Evolutionary conservation across 1,139 yeast genomes (phyloP).

Genomic region (Saccharomycopsis phalli): DNA sequence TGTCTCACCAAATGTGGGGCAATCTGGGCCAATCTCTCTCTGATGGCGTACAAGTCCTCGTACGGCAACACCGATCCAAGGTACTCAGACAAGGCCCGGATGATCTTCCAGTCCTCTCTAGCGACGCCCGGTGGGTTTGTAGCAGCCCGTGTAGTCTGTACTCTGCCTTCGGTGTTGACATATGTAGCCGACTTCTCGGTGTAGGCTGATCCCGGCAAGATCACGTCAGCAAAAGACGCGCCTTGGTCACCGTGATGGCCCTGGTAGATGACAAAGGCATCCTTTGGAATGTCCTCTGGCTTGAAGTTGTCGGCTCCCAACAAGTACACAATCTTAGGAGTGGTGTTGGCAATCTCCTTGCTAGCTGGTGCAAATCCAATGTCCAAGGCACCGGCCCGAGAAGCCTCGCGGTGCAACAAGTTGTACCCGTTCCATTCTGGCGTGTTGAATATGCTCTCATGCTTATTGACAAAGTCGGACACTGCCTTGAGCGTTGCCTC

Average conservation of each 20-base stretch:
- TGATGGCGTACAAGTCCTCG: constrained; percentile 62
- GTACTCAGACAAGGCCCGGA: constrained; percentile 78
- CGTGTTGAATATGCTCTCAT: constrained; percentile 50
- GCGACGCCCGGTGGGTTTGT: constrained; percentile 88
- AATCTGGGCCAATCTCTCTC: constrained; percentile 63
- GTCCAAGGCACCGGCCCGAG: constrained; percentile 81
- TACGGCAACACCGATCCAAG: constrained; percentile 66
- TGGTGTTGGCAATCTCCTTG: constrained; percentile 37
- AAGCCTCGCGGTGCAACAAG: constrained; percentile 77
- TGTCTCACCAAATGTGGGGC: constrained; percentile 79
- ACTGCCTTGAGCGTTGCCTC: constrained; percentile 52
- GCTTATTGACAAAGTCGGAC: constrained; percentile 53
- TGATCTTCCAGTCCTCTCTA: constrained; percentile 87
- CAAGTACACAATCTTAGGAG: constrained; percentile 71
- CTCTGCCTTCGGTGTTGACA: constrained; percentile 86
- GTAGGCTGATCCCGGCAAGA: constrained; percentile 83
- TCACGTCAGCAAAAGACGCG: constrained; percentile 82
- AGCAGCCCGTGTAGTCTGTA: constrained; percentile 81
- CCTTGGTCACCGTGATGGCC: constrained; percentile 93
- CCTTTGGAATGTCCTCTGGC: constrained; percentile 65
- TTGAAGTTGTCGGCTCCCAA: constrained; percentile 79
- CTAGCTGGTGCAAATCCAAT: constrained; percentile 57
- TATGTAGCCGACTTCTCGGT: constrained; percentile 85
- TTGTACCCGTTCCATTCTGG: constrained; percentile 79
- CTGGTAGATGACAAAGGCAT: constrained; percentile 83